Evolutionary conservation across 345 rosid species (phyloP).

Genomic region (Kernera saxatilis): DNA sequence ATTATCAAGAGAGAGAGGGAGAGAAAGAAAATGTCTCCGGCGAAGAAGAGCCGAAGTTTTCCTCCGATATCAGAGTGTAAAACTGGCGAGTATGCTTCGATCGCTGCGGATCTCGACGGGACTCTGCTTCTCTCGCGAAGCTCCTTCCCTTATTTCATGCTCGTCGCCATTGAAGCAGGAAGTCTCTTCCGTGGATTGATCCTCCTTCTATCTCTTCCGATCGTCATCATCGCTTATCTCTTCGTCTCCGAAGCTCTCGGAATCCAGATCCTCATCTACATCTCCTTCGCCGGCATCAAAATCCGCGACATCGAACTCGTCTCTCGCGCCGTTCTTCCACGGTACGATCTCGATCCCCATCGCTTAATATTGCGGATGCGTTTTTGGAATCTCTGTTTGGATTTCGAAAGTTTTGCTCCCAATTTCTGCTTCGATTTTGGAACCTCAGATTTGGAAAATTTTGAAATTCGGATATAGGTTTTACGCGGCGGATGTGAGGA

Average conservation of each 20-base stretch:
- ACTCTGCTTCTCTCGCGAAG: slow-evolving; percentile 72
- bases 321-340: slow-evolving; percentile 88
- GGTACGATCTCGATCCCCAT: slow-evolving; percentile 31
- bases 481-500: slow-evolving; percentile 88
- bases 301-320: slow-evolving; percentile 91
- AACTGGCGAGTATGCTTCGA: slow-evolving; percentile 45
- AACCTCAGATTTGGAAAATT: not conserved
- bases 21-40: slow-evolving; percentile 33
- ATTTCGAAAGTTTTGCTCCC: not conserved
- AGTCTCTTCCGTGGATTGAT: slow-evolving; percentile 76
- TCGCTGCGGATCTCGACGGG: slow-evolving; percentile 96
- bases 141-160: slow-evolving; percentile 93
- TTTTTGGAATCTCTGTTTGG: no score
- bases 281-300: slow-evolving; percentile 82
- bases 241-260: slow-evolving; percentile 86
- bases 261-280: slow-evolving; percentile 86
- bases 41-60: slow-evolving; percentile 34
- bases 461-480: slow-evolving; percentile 36
- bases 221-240: slow-evolving; percentile 67
- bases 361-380: no score
- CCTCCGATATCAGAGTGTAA: slow-evolving; percentile 53
- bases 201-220: slow-evolving; percentile 73
- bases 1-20: not conserved
- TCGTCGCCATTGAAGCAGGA: slow-evolving; percentile 90
- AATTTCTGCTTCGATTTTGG: not conserved